Evolutionary conservation across 805 yeast genomes (phyloP).

Genomic region (Dipodascus albidus): DNA sequence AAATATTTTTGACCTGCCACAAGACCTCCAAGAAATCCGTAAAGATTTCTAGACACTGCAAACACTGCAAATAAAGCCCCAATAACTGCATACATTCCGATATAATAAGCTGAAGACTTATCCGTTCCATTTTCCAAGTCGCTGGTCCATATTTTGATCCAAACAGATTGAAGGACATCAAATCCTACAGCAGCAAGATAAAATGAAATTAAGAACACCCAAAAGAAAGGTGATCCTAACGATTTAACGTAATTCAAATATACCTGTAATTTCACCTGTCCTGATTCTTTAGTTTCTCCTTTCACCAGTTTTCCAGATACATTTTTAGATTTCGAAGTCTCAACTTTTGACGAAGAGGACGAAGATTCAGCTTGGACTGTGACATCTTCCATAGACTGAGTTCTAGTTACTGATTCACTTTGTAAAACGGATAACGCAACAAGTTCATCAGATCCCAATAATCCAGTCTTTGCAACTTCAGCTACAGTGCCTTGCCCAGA

Average conservation of each 20-base stretch:
- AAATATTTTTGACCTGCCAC: constrained; percentile 72
- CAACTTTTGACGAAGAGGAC: constrained; percentile 28
- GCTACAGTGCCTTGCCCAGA: constrained; percentile 69
- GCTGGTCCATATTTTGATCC: constrained; percentile 73
- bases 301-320: constrained; percentile 48
- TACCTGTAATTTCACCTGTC: constrained; percentile 65
- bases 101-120: constrained; percentile 52
- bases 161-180: constrained; percentile 68
- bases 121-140: background rate
- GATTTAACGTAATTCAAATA: constrained; percentile 54
- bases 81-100: constrained; percentile 53
- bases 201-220: constrained; percentile 35
- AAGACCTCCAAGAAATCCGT: constrained; percentile 58
- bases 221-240: constrained; percentile 51
- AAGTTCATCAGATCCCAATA: constrained; percentile 60
- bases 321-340: constrained; percentile 9
- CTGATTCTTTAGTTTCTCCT: constrained; percentile 75
- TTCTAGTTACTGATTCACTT: constrained; percentile 84
- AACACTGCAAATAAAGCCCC: constrained; percentile 50
- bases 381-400: constrained; percentile 87
- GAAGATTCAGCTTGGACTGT: too few relatives aligned
- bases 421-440: constrained; percentile 3
- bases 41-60: constrained; percentile 47
- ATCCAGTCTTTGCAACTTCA: constrained; percentile 51
- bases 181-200: constrained; percentile 47